phyloP scores from a whole-genome alignment of 331 rosid species.

The Erythrophleum ivorense region DNA sequence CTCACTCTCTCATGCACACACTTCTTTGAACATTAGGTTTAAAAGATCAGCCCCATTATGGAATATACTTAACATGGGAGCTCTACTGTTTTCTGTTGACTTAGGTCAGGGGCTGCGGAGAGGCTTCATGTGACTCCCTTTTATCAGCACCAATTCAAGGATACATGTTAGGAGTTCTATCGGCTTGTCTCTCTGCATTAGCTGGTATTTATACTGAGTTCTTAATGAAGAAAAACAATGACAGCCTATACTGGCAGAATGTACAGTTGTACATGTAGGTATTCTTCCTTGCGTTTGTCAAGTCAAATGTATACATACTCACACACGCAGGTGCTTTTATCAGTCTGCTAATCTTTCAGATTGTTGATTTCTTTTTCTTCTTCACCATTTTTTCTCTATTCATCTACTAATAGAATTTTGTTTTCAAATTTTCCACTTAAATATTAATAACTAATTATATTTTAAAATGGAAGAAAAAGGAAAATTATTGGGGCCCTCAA shows the following conservation, averaged over 20 bases:
- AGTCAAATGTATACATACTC: slow-evolving; percentile 38
- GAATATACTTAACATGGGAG: slow-evolving; percentile 18
- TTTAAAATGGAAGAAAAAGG: neutral
- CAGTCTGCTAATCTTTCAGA: slow-evolving; percentile 57
- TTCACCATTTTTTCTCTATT: neutral
- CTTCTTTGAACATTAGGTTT: neutral
- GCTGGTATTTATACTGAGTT: slow-evolving; percentile 97
- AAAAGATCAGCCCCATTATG: slow-evolving; percentile 4
- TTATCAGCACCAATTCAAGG: slow-evolving; percentile 96
- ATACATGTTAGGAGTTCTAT: slow-evolving; percentile 80
- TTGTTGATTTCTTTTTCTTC: slow-evolving; percentile 21
- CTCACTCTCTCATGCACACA: neutral
- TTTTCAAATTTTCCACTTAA: slow-evolving; percentile 21
- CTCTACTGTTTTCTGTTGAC: slow-evolving; percentile 32
- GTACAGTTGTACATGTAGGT: slow-evolving; percentile 96
- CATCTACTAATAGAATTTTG: slow-evolving; percentile 5
- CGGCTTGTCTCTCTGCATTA: slow-evolving; percentile 98
- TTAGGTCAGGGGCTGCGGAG: slow-evolving; percentile 94
- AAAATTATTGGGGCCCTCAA: neutral
- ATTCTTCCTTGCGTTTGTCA: slow-evolving; percentile 40
- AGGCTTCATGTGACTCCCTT: slow-evolving; percentile 82
- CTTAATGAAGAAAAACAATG: slow-evolving; percentile 96
- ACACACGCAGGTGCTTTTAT: slow-evolving; percentile 41
- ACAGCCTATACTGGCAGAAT: slow-evolving; percentile 98
- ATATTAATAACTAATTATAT: neutral